Evolutionary conservation across 352 stramenopile species (phyloP), one percentile per base, ranked within the genome.

Genomic region (Pythium brassicae): DNA sequence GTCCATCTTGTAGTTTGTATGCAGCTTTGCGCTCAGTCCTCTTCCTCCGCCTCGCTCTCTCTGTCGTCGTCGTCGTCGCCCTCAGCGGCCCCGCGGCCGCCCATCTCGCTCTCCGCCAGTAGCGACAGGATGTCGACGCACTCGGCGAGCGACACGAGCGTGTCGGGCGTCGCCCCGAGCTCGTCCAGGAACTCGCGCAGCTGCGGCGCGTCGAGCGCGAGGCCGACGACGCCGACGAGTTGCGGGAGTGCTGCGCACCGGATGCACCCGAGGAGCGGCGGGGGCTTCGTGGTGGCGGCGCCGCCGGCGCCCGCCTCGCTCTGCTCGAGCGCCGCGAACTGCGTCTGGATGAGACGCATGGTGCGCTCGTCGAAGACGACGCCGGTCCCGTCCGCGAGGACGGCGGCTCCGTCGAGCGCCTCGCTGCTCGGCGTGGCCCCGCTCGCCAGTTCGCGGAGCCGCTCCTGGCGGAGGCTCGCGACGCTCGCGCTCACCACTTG

Each of bases 41-140:
- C 65, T 46, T 68, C 53, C 27, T 74, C 63, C 17, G 68, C 56
- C 35, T 81, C 63, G 27, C 74, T 66, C 12, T 32, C 39, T 8
- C 43, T 12, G 20, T 23, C 10, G 10, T 39, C 9, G 2, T 14
- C 47, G 0, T 32, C 34, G 15, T 25, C 15, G 23, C n/a, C 4
- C 4, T 7, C 47, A 0, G 17, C 23, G 4, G 22, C 37, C 20
- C 23, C 12, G 4, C 63, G 29, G 6, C 50, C 45, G 48, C 53
- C 62, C 17, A 68, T 59, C 12, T 72, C 62, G 23, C 62, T 84
- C 62, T 87, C 78, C n/a, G 76, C 74, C 15, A 94, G 68, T 45
- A 94, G 58, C 32, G 82, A 89, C 39, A 94, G 53, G 44, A 96
- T 92, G 59, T 96, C 86, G 29, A 92, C 81, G 62, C 87, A 92